A percentile compares a stretch with the other conserved stretches of the same genome.
phyloP scores from a whole-genome alignment of 1,139 yeast genomes.

The Kodamaea alishanica region DNA sequence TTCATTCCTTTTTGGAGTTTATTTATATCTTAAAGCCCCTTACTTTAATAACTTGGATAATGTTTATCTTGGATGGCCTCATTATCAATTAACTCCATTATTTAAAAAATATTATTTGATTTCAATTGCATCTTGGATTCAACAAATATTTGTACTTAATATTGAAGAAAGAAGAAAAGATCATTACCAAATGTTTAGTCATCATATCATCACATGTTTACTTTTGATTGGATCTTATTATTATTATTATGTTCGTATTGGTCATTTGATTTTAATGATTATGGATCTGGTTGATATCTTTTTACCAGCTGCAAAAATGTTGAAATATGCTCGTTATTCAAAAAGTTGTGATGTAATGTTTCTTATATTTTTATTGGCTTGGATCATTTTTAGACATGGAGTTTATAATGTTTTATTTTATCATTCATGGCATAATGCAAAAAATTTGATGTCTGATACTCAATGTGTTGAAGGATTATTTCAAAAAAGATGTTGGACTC shows the following conservation, averaged over 20 bases:
- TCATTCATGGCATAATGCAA: conserved; percentile 42
- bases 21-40: conserved; percentile 53
- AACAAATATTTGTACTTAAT: conserved; percentile 72
- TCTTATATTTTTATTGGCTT: conserved; percentile 58
- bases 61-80: conserved; percentile 77
- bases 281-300: conserved; percentile 84
- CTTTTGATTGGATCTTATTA: conserved; percentile 71
- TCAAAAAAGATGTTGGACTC: conserved; percentile 57
- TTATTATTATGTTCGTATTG: conserved; percentile 70
- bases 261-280: conserved; percentile 69
- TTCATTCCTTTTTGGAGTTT: conserved; percentile 57
- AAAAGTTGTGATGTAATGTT: conserved; percentile 67
- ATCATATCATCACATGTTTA: conserved; percentile 75
- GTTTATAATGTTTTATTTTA: conserved; percentile 65
- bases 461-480: conserved; percentile 32
- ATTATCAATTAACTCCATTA: conserved; percentile 43
- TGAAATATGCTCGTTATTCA: conserved; percentile 65
- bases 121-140: conserved; percentile 75
- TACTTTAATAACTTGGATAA: conserved; percentile 59
- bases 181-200: conserved; percentile 80
- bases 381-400: conserved; percentile 75
- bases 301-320: conserved; percentile 69
- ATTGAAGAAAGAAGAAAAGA: conserved; percentile 80
- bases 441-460: conserved; percentile 35
- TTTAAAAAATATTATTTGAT: conserved; percentile 70